These are phyloP conservation scores for Leccinum discolor DNA, from an alignment of 1,284 basidiomycete species.

Conservation along the genomic window DNA sequence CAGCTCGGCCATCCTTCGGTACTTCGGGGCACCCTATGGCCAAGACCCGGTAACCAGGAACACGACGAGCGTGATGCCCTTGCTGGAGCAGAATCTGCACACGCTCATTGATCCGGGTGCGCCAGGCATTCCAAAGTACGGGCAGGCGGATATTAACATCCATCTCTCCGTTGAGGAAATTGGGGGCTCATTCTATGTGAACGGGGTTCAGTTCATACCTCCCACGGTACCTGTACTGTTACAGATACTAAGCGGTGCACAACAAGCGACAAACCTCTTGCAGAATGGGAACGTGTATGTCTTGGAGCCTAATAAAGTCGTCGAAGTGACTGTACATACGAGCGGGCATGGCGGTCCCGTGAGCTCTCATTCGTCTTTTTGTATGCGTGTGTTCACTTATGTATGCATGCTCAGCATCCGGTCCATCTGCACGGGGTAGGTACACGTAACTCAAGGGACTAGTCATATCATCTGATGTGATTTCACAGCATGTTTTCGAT, in stretches of 20 bases:
- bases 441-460: neutral
- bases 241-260: conserved; percentile 37
- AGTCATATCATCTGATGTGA: neutral
- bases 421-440: conserved; percentile 31
- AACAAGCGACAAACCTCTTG: conserved; percentile 26
- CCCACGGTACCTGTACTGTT: conserved; percentile 35
- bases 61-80: conserved; percentile 21
- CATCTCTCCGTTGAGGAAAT: conserved; percentile 16
- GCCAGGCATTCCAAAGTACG: conserved; percentile 30
- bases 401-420: conserved; percentile 30
- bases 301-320: conserved; percentile 32
- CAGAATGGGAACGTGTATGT: conserved; percentile 30
- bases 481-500: neutral
- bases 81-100: conserved; percentile 35
- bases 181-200: conserved; percentile 22
- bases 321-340: conserved; percentile 33
- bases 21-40: conserved; percentile 40
- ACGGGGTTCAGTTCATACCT: conserved; percentile 22
- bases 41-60: conserved; percentile 41
- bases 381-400: neutral
- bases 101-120: conserved; percentile 33
- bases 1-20: conserved; percentile 57
- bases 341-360: conserved; percentile 19
- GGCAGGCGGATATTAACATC: conserved; percentile 33
- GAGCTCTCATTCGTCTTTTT: conserved; percentile 1